Base-by-base conservation (phyloP, 78 protist species). In the Creolimax fragrantissima region DNA sequence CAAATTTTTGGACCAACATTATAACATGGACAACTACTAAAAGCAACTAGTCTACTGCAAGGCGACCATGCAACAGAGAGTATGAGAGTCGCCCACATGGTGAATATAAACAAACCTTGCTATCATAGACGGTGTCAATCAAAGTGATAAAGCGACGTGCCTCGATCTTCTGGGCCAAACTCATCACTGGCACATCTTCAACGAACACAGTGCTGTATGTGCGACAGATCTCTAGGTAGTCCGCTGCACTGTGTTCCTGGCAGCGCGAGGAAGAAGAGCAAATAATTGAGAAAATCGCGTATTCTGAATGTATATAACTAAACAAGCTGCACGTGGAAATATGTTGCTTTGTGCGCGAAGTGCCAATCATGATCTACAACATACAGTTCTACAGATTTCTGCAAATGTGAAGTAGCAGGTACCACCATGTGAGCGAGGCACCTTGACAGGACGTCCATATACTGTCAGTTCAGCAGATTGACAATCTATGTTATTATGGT, bases 61-160 rank as follows among this genome's bases (percentile, higher is more conserved):
- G n/a, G n/a, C n/a, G n/a, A n/a, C n/a, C n/a, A n/a, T n/a, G n/a
- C n/a, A n/a, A n/a, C n/a, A n/a, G n/a, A n/a, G n/a, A n/a, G n/a
- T n/a, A n/a, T n/a, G n/a, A n/a, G n/a, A n/a, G n/a, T n/a, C n/a
- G n/a, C n/a, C n/a, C n/a, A n/a, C n/a, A n/a, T n/a, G n/a, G n/a
- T n/a, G n/a, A n/a, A n/a, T n/a, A n/a, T n/a, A n/a, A 6, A 36
- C 89, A 3, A 37, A 88, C 94, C 85, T 91, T 94, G 84, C 93
- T 88, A 81, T 97, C 95, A 91, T 97, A 97, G 4, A 96, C 88
- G 11, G 91, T 95, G 92, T 96, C 98, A 5, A 97, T 84, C 4
- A 97, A 91, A 2, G 92, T 93, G 67, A 97, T 96, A 74, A 97
- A 96, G 66, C 98, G 93, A 35, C 98, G 83, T n/a, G 96, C 97